A percentile compares a stretch with the other conserved stretches of the same genome.
phyloP scores from a whole-genome alignment of 169 alveolate genomes.

The Besnoitia besnoiti region DNA sequence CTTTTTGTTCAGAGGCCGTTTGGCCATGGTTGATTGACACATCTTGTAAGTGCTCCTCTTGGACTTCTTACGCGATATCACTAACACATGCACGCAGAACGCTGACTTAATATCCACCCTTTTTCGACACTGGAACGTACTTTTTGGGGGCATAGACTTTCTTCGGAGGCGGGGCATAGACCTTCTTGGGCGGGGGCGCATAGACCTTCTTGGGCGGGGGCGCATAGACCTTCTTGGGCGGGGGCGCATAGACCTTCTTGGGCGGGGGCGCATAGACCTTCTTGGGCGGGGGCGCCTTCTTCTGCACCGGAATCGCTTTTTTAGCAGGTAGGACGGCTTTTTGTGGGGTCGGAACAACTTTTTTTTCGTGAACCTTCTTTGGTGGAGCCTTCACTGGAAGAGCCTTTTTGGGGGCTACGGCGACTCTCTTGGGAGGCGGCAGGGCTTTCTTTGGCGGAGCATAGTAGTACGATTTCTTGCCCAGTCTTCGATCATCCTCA shows the following conservation, averaged over 20 bases:
- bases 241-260: background rate
- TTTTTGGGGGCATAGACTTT: background rate
- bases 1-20: background rate
- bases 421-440: slow-evolving; percentile 13
- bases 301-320: background rate
- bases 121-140: slow-evolving; percentile 13
- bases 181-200: background rate
- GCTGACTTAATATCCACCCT: slow-evolving; percentile 9
- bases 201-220: background rate
- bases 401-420: background rate
- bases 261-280: slow-evolving; percentile 27
- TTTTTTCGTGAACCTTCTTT: background rate
- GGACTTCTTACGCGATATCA: background rate
- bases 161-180: slow-evolving; percentile 19
- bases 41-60: slow-evolving; percentile 10
- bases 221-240: background rate
- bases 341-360: background rate
- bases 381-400: background rate
- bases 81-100: too few species aligned
- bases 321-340: background rate
- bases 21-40: background rate
- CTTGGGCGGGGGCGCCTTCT: slow-evolving; percentile 21
- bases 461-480: background rate
- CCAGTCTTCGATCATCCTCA: background rate
- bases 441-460: background rate